Evolutionary conservation across 495 filamentous ascomycete species (phyloP), one percentile per base, ranked within the genome.

Genomic region (Penicillium tannophilum): DNA sequence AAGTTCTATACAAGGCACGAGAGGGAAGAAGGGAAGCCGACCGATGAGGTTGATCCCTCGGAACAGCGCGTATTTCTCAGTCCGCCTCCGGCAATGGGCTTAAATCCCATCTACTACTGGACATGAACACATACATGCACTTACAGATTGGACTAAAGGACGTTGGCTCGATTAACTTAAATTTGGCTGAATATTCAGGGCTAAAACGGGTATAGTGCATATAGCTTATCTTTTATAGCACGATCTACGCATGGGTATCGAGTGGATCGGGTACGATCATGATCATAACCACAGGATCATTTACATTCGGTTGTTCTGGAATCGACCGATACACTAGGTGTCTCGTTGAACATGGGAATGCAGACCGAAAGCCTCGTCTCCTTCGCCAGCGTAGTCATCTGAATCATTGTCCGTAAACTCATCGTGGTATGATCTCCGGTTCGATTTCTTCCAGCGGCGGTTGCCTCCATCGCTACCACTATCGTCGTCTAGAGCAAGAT

Each of bases 331-430:
- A 41, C 16, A 54, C 46, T 53, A 62, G 24, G 31, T 31, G 51
- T 62, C 50, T 28, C 65, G 47, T 55, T 30, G 59, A 39, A 79
- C 59, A 62, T 82, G 81, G 9, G 67, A 70, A 63, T 82, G 76
- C 24, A 84, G 63, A n/a, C 72, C 73, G 55, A 79, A 82, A n/a
- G 74, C 67, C 49, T 78, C 78, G 53, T 78, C 75, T 4, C 72
- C 79, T 45, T 77, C 74, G 28, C 43, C 66, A 56, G 63, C 76
- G 73, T 52, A 82, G 53, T 56, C 67, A 55, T 82, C 74, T 45
- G 79, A 81, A 52, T 84, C 79, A 59, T 82, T 80, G 62, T 83
- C 79, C n/a, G 79, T 82, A 56, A 82, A 81, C 43, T 83, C 79
- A 64, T 84, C 81, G 53, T 67, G 76, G 56, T 84, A 84, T 17